phyloP scores from a whole-genome alignment of 2,329 filamentous ascomycete genomes.

The Aspergillus fischeri region DNA sequence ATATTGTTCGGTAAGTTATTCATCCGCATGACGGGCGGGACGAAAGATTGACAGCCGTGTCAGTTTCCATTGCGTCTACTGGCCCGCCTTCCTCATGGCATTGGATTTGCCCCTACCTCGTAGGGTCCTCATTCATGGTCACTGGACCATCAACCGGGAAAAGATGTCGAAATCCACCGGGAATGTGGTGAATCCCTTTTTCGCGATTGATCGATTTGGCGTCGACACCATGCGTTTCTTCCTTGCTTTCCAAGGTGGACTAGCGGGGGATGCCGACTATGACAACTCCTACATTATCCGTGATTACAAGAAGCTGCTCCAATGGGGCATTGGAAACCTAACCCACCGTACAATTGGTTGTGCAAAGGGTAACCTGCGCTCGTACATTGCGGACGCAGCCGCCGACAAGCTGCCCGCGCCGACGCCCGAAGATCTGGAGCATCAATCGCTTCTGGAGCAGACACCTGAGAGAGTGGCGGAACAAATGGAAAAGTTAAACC shows the following conservation, averaged over 20 bases:
- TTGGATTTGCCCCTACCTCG: slow-evolving; percentile 73
- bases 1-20: slow-evolving; percentile 66
- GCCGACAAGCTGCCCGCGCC: slow-evolving; percentile 26
- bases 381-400: slow-evolving; percentile 49
- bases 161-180: slow-evolving; percentile 98
- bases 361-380: slow-evolving; percentile 64
- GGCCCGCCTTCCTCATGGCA: slow-evolving; percentile 93
- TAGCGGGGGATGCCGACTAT: slow-evolving; percentile 77
- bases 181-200: slow-evolving; percentile 92
- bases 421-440: slow-evolving; percentile 27
- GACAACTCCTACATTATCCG: slow-evolving; percentile 71
- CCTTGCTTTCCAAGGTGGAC: slow-evolving; percentile 73
- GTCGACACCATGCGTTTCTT: slow-evolving; percentile 87
- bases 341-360: slow-evolving; percentile 64
- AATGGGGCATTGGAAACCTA: slow-evolving; percentile 76
- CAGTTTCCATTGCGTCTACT: slow-evolving; percentile 92
- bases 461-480: slow-evolving; percentile 43
- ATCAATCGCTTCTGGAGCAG: slow-evolving; percentile 39
- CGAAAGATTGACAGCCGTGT: slow-evolving; percentile 14
- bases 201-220: slow-evolving; percentile 83
- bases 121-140: slow-evolving; percentile 80
- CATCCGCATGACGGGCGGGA: neutral
- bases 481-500: slow-evolving; percentile 62
- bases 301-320: slow-evolving; percentile 74
- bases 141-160: slow-evolving; percentile 86